Base-by-base conservation (phyloP, 345 rosid genomes). In the Eucalyptus polyanthemos region DNA sequence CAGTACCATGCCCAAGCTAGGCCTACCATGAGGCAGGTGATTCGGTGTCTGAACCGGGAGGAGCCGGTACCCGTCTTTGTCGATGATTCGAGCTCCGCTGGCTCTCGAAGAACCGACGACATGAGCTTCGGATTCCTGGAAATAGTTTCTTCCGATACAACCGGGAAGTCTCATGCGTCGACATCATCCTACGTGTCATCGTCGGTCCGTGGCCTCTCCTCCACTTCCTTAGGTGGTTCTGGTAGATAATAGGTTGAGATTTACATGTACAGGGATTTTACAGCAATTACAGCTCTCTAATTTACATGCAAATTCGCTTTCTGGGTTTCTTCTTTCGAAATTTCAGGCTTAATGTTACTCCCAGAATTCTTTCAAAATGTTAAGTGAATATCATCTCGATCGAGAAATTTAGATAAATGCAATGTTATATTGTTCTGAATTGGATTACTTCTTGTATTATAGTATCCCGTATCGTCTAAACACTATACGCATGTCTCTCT, bases 11-110 rank as follows among this genome's bases (percentile, higher is more conserved):
- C 92, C 5, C 90, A 88, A 34, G 53, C 89, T 27, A 93, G 98
- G 62, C 97, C 97, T 40, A 92, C 92, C 14, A 94, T 95, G 96
- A 94, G 93, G 90, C 94, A 89, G 87, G 95, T 93, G 62, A 90
- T 90, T 37, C 91, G 93, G 92, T 95, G 93, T 89, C 89, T 96
- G 31, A 93, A 94, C 60, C 90, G 93, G 49, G 97, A 96, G 34
- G 96, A 94, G 1, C 67, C 89, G 53, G 92, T 94, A 53, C 95
- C 96, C 4, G 17, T 72, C 27, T 37, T 93, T 53, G 88, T 90
- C 37, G 34, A 37, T 11, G 83, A 91, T 45, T 89, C 91, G 91
- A 88, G 89, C 24, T 90, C 89, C 15, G 37, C 87, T 3, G 88
- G 83, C 62, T 91, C 93, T 56, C 88, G 87, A 13, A 80, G 89